Evolutionary conservation across 2,329 filamentous ascomycete species (phyloP).

Genomic region (Nigrospora oryzae): DNA sequence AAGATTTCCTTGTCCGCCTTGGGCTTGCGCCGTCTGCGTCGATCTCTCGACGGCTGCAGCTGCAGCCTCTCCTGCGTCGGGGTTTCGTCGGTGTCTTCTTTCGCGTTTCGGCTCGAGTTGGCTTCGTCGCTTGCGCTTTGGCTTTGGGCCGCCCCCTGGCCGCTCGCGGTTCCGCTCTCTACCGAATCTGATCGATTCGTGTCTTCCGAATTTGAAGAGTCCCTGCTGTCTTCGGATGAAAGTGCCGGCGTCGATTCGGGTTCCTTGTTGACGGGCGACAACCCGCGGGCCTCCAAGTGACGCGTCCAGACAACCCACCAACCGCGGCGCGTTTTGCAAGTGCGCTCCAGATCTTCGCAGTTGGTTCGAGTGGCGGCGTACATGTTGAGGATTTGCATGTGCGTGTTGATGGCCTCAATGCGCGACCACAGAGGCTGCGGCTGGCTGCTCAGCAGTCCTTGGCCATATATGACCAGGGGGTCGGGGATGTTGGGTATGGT

Average conservation of each 20-base stretch:
- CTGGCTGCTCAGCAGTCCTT: constrained; percentile 6
- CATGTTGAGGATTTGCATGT: constrained; percentile 54
- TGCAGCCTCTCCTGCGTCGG: background rate
- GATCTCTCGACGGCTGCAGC: constrained; percentile 3
- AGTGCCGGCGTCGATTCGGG: background rate
- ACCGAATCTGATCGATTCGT: background rate
- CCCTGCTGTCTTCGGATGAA: background rate
- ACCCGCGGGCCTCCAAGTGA: constrained; percentile 26
- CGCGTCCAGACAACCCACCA: constrained; percentile 66
- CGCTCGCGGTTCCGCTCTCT: background rate
- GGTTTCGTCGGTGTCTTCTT: background rate
- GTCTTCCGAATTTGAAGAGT: background rate
- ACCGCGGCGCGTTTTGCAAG: constrained; percentile 56
- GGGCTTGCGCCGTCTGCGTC: constrained; percentile 6
- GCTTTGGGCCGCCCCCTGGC: background rate
- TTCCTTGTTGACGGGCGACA: background rate
- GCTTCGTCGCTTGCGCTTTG: background rate
- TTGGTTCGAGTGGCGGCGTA: constrained; percentile 37
- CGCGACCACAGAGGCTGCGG: constrained; percentile 40
- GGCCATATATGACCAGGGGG: constrained; percentile 13
- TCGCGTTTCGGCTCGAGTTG: too few species aligned
- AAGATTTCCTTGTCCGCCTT: constrained; percentile 50
- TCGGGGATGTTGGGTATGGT: constrained; percentile 60
- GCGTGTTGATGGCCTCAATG: constrained; percentile 55
- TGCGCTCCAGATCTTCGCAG: constrained; percentile 45